Base-by-base conservation (phyloP, 2,329 filamentous ascomycete species). In the Boeremia lycopersici region DNA sequence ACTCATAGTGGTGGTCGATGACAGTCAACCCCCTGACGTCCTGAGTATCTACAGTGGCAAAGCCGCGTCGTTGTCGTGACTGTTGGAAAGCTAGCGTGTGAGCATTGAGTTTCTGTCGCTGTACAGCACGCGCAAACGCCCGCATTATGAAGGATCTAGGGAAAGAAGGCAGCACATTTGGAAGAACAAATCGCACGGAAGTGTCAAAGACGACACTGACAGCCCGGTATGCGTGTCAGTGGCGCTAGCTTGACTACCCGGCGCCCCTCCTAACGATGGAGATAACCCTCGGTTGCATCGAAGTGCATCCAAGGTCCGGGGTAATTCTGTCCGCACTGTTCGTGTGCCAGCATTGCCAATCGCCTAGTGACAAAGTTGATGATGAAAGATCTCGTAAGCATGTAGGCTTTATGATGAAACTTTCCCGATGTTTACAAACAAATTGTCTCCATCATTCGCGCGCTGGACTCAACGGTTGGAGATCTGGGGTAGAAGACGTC, bases 1-100 rank as follows among this genome's bases (percentile, higher is more conserved):
- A 73, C 72, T 74, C 71, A 48, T 74, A 74, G 36, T 74, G 64
- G 39, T 74, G 71, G 29, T 74, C 70, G 31, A 74, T 61, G 11
- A 74, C 60, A 1, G 67, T 68, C 10, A 70, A 41, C 4, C 58
- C 62, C 40, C 62, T 63, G 35, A 61, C 42, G 17, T 65, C 44
- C n/a, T 48, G 38, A 36, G 40, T 47, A 9, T 62, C 60, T 4
- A 59, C 61, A 15, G 65, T 65, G n/a, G 63, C 62, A 28, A 62
- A 50, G 19, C 57, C 53, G 17, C 63, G 53, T 12, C 44, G 50
- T 11, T 58, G 60, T 53, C 28, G 33, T 8, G 23, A 19, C 30
- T 26, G 23, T 23, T 49, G 53, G 6, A 55, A 23, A 11, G 54
- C 47, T 0, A 29, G 36, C 25, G 48, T 62, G 26, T 48, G 55